These are phyloP conservation scores for Pleomassaria siparia DNA, from an alignment of 2,329 filamentous ascomycete genomes.

Conservation along the genomic window DNA sequence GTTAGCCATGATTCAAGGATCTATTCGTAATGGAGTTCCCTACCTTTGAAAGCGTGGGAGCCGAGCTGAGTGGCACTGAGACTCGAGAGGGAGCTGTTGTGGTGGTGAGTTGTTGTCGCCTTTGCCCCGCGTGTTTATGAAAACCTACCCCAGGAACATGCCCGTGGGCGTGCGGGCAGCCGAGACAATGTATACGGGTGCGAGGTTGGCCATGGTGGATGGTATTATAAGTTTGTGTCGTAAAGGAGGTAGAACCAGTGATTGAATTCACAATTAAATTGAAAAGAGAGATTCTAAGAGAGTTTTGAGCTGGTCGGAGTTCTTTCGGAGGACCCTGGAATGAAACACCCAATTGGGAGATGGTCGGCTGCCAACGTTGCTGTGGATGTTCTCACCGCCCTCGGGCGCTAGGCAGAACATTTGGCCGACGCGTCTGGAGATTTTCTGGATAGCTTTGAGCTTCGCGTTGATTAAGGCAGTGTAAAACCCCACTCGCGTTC, in stretches of 20 bases:
- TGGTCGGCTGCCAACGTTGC: too few species aligned
- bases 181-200: conserved; percentile 94
- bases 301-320: conserved; percentile 6
- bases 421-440: conserved; percentile 17
- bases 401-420: conserved; percentile 10
- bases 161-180: conserved; percentile 87
- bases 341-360: too few species aligned
- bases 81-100: conserved; percentile 77
- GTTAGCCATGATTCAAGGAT: conserved; percentile 10
- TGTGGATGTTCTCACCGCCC: conserved; percentile 18
- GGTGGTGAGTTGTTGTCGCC: conserved; percentile 22
- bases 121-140: conserved; percentile 20
- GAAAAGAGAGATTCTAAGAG: background rate
- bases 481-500: background rate
- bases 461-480: conserved; percentile 7
- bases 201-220: conserved; percentile 71
- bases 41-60: conserved; percentile 89
- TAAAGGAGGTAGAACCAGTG: too few species aligned
- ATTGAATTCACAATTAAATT: too few species aligned
- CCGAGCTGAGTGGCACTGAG: conserved; percentile 85
- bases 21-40: conserved; percentile 17
- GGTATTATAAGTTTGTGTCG: background rate
- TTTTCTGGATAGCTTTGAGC: conserved; percentile 33
- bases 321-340: conserved; percentile 16
- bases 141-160: conserved; percentile 83